Evolutionary conservation across 192 early-diverging fungal species (phyloP), one percentile per base, ranked within the genome.

Genomic region (Backusella circina): DNA sequence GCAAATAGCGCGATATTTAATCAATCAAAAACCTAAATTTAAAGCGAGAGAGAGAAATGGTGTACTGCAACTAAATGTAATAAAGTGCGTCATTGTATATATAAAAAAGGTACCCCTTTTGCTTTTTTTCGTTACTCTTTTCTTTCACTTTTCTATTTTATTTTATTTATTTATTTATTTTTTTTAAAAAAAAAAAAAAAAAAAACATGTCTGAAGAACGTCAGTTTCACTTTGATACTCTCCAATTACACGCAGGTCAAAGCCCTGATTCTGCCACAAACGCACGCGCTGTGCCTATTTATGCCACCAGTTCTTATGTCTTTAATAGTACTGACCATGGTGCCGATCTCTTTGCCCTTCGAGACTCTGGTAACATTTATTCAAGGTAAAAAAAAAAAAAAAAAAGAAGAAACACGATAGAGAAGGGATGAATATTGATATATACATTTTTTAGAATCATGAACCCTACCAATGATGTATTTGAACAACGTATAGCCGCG

Each of bases 401-500:
- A n/a, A n/a, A n/a, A n/a, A n/a, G n/a, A n/a, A n/a, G n/a, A n/a
- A n/a, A n/a, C n/a, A n/a, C n/a, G 3, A 65, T 3, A 41, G 12
- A 41, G 12, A 41, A 13, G 12, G 31, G 1, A 30, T 33, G 69
- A 18, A 37, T 10, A 21, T 8, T 57, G 18, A 50, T 76, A 64
- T 37, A 9, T 67, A 37, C 18, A 16, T 18, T 44, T 33, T 37
- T 36, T 70, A 82, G 81, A 70, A 79, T 82, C n/a, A 74, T 70
- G 78, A 96, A 97, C 82, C 96, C 95, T 6, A 96, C 96, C 21
- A 94, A 79, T 39, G 93, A 91, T 67, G 95, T 93, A 41, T 95
- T 97, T 83, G 97, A 98, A 83, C 81, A 98, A 86, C 88, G 97
- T 67, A 88, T 98, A 37, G 95, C 96, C 26, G 93, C 95, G 13